Evolutionary conservation across 2,329 filamentous ascomycete genomes (phyloP), one percentile per base, ranked within the genome.

Genomic region (Chalara sp.): DNA sequence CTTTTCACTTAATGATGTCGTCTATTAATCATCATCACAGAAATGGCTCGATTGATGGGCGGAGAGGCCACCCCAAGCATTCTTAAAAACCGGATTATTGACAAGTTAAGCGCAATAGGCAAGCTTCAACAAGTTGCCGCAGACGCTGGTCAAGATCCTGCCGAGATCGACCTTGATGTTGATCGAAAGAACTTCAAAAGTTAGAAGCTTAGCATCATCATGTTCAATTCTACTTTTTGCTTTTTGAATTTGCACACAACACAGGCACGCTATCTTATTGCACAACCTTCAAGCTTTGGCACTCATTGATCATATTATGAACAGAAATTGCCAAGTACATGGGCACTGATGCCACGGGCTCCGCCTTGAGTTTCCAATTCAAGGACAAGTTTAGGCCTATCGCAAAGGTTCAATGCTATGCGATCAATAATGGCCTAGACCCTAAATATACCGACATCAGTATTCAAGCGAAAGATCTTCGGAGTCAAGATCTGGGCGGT

Each of bases 81-180:
- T 37, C 8, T 37, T n/a, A 37, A 37, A 4, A 37, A 37, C n/a
- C 35, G 35, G n/a, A n/a, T 37, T 37, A 59, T 80, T 83, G 57
- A 73, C 79, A 2, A 56, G 13, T 74, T 81, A 67, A 80, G 77
- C 63, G 71, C 70, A 43, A 70, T 79, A 29, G 78, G 74, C 40
- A 72, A 77, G 32, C 64, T 65, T 1, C 71, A 81, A 42, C 67
- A 70, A 35, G 58, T 67, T 1, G 71, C 73, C 2, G 70, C 73
- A 10, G 65, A 65, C 21, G 63, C 64, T 1, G 74, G 73, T 35
- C 65, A 69, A 39, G 70, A 76, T 56, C 73, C 78, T 4, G 54
- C 55, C 37, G 42, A 53, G 47, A 40, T 55, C 10, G 28, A 39
- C 28, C 6, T 40, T 10, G 31, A 6, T 13, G 32, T 49, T 47